A percentile compares a stretch with the other conserved stretches of the same genome.
phyloP scores from a whole-genome alignment of 2,329 filamentous ascomycete genomes.

The Podosphaera xanthii region DNA sequence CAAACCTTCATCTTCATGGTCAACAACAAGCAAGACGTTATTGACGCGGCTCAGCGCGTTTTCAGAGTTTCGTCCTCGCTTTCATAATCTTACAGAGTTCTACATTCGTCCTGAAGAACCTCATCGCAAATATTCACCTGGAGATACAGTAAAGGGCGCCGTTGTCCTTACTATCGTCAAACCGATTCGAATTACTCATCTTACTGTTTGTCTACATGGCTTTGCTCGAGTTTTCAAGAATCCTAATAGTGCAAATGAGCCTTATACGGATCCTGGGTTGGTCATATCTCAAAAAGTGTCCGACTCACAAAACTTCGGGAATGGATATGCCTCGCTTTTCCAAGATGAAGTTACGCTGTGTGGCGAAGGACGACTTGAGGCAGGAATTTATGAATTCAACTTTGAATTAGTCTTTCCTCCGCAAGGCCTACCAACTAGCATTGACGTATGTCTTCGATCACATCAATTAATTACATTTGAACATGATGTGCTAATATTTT shows the following conservation, averaged over 20 bases:
- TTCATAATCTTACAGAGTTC: slow-evolving; percentile 53
- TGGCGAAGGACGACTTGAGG: slow-evolving; percentile 51
- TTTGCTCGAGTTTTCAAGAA: slow-evolving; percentile 58
- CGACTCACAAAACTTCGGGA: slow-evolving; percentile 38
- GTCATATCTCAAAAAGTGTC: slow-evolving; percentile 18
- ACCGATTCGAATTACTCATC: slow-evolving; percentile 54
- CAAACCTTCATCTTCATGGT: slow-evolving; percentile 8
- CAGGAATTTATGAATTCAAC: slow-evolving; percentile 58
- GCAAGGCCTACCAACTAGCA: slow-evolving; percentile 62
- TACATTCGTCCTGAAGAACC: slow-evolving; percentile 57
- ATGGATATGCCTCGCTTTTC: slow-evolving; percentile 60
- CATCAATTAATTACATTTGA: neutral
- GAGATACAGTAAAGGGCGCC: slow-evolving; percentile 48
- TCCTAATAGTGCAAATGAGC: slow-evolving; percentile 30
- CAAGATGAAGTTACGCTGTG: slow-evolving; percentile 64
- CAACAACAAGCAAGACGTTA: slow-evolving; percentile 12
- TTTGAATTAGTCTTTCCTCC: slow-evolving; percentile 50
- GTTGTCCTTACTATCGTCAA: slow-evolving; percentile 53
- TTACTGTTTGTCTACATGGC: slow-evolving; percentile 56
- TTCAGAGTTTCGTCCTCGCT: slow-evolving; percentile 21
- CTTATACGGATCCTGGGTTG: slow-evolving; percentile 17
- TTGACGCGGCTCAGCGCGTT: slow-evolving; percentile 20
- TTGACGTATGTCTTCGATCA: slow-evolving; percentile 45
- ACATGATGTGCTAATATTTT: neutral
- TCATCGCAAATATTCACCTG: slow-evolving; percentile 52